Evolutionary conservation across 352 stramenopile species (phyloP).

Genomic region (Blastocystis hominis): DNA sequence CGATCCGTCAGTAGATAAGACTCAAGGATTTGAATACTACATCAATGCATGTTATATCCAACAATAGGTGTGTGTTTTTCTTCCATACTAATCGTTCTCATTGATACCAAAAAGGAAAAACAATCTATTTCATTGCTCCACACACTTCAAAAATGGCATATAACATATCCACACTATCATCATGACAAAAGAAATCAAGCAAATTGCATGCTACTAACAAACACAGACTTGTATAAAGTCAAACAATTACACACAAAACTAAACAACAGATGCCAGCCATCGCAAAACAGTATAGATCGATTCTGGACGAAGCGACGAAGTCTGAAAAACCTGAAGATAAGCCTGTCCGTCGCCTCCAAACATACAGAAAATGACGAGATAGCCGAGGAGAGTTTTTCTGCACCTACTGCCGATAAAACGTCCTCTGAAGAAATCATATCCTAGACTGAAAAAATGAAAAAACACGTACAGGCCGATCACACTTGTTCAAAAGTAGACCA

Average conservation of each 20-base stretch:
- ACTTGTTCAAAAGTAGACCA: conserved; percentile 31
- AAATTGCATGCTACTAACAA: too few species aligned
- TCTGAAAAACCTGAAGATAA: conserved; percentile 27
- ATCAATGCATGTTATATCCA: too few species aligned
- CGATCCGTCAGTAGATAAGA: too few species aligned
- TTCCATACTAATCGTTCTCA: too few species aligned
- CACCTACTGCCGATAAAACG: background rate
- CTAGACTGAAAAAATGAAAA: background rate
- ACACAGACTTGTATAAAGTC: too few species aligned
- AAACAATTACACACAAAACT: background rate
- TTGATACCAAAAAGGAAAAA: too few species aligned
- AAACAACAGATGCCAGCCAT: conserved; percentile 2
- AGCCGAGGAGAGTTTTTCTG: background rate
- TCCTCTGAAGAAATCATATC: background rate
- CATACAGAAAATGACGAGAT: background rate
- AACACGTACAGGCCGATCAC: background rate
- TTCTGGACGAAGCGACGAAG: background rate
- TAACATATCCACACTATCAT: too few species aligned
- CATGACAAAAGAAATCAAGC: too few species aligned
- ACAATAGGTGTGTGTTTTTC: too few species aligned
- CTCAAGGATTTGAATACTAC: too few species aligned
- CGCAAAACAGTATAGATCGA: background rate
- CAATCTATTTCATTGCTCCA: too few species aligned
- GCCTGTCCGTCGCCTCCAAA: background rate
- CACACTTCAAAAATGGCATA: too few species aligned